Percentiles rank a stretch among this genome's conserved stretches.
Conservation (phyloP, 345 rosid species). For the Schrenkiella parvula region DNA sequence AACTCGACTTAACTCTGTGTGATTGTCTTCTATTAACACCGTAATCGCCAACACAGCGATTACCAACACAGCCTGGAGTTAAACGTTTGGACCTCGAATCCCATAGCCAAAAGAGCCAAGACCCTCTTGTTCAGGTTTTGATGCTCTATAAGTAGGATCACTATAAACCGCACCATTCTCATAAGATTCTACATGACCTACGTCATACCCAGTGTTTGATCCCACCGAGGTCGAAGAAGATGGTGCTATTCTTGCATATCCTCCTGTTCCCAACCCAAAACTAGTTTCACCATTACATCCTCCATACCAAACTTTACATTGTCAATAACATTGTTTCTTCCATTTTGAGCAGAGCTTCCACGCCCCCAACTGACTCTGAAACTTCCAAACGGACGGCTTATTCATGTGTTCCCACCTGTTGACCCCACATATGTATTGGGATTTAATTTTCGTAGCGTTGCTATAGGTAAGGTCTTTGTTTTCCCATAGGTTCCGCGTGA, state of each 20-base stretch:
- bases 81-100: neutral
- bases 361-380: neutral
- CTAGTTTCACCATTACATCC: neutral
- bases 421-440: neutral
- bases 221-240: neutral
- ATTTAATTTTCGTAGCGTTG: neutral
- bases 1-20: neutral
- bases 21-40: neutral
- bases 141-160: neutral
- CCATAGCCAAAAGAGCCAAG: neutral
- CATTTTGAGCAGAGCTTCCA: neutral
- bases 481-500: neutral
- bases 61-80: conserved; percentile 1
- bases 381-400: neutral
- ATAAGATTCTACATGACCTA: neutral
- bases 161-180: neutral
- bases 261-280: neutral
- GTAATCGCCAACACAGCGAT: neutral
- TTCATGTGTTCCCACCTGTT: neutral
- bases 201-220: neutral
- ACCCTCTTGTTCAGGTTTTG: neutral
- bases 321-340: neutral
- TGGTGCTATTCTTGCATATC: neutral
- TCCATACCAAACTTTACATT: neutral
- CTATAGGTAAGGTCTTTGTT: neutral